Base-by-base conservation (phyloP, 805 yeast species). In the Kluyveromyces lactis region DNA sequence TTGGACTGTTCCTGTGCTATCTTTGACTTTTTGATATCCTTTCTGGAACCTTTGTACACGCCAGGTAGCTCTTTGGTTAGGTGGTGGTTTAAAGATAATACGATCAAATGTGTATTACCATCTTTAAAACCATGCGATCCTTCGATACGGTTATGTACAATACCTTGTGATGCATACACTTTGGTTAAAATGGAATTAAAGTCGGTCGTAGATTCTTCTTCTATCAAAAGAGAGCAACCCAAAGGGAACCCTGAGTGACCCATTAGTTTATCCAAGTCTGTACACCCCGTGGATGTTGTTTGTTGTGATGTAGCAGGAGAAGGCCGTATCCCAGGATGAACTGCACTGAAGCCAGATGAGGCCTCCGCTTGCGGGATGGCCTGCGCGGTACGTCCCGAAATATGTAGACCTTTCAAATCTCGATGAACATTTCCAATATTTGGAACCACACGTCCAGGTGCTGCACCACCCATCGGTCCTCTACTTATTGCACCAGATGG, bases 201-300 rank as follows among this genome's bases (percentile, higher is more conserved):
- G 53, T 90, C 97, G 0, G 97, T 90, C 5, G 90, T 80, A 0
- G 95, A 92, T 12, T 75, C 72, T 55, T 90, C 97, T 56, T 86
- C 90, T 4, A 90, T 56, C 11, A 89, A 57, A 28, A 87, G 54
- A 4, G 83, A 71, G 9, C 69, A 61, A 1, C 95, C 95, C 10
- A 85, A 49, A 1, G 97, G 97, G 12, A 89, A 56, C 1, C 98
- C 98, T 41, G 76, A 81, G 58, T 90, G 97, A 1, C 73, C 75
- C 38, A 90, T 55, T 3, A 85, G 60, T 46, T 70, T 75, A 58
- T 90, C 97, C 17, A 90, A 58, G 53, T 86, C 89, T 6, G 69
- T 56, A 18, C 81, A 72, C 1, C 97, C 97, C 0, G 95, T 81
- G 1, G 97, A 85, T 1, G 81, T 70, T 1, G 87, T 75, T 0